Conservation (phyloP, 305 asterid genomes). For the Ilex paraguariensis region DNA sequence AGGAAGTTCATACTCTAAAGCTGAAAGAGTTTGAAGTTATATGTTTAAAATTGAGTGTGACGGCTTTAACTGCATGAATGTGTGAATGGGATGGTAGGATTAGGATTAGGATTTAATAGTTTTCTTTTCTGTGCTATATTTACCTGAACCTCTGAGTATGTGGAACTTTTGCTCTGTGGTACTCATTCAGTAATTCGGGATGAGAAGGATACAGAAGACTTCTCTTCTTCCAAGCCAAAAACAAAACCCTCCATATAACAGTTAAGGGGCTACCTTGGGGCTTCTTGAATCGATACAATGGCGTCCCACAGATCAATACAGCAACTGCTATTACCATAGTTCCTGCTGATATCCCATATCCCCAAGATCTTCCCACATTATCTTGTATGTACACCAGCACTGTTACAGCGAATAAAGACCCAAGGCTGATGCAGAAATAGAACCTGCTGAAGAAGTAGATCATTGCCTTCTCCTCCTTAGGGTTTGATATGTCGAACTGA, state of each 20-base stretch:
- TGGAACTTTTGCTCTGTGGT: conserved; percentile 40
- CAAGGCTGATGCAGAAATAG: conserved; percentile 77
- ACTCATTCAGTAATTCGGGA: conserved; percentile 49
- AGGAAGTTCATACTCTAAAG: too few species aligned
- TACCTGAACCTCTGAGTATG: conserved; percentile 58
- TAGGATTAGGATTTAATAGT: neutral
- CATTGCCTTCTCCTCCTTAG: conserved; percentile 66
- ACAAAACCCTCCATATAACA: conserved; percentile 57
- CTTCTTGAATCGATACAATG: conserved; percentile 46
- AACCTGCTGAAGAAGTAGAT: conserved; percentile 76
- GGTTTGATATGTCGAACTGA: conserved; percentile 63
- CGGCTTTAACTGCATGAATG: too few species aligned
- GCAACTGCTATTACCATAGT: conserved; percentile 62
- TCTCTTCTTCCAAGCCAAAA: conserved; percentile 58
- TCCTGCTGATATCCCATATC: conserved; percentile 78
- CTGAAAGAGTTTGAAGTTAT: too few species aligned
- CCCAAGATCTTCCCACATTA: conserved; percentile 79
- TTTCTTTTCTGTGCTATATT: neutral
- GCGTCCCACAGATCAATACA: conserved; percentile 48
- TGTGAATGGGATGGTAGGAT: neutral
- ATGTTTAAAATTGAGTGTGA: too few species aligned
- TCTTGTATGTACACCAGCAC: conserved; percentile 80
- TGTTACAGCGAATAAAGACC: conserved; percentile 77
- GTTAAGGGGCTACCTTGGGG: conserved; percentile 91
- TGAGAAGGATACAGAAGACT: conserved; percentile 38